phyloP scores from a whole-genome alignment of 1,284 basidiomycete genomes.

The Cronartium quercuum region DNA sequence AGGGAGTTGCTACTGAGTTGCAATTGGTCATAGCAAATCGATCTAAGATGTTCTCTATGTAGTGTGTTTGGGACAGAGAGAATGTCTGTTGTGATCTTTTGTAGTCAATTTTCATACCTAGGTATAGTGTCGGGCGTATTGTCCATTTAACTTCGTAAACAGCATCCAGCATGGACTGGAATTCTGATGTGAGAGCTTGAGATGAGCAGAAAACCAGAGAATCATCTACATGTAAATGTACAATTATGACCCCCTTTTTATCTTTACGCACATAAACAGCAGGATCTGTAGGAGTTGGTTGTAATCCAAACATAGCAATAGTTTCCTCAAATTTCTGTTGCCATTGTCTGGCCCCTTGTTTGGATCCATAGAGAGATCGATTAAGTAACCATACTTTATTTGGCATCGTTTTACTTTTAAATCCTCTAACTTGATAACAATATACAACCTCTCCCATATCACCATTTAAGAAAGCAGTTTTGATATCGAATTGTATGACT shows the following conservation, averaged over 20 bases:
- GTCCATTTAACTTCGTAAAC: not conserved
- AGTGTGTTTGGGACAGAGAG: constrained; percentile 6
- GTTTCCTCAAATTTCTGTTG: not conserved
- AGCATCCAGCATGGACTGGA: not conserved
- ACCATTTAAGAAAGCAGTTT: no score
- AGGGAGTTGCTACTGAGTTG: not conserved
- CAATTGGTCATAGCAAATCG: constrained; percentile 1
- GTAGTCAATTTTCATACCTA: constrained; percentile 5
- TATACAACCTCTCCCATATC: not conserved
- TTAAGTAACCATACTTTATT: not conserved
- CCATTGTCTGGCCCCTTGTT: not conserved
- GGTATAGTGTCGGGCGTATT: no score
- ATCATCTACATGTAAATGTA: not conserved
- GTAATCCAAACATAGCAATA: not conserved
- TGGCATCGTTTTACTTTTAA: not conserved
- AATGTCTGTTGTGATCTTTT: not conserved
- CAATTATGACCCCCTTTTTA: not conserved
- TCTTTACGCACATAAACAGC: not conserved
- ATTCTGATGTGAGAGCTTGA: no score
- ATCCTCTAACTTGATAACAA: no score
- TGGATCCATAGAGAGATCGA: no score
- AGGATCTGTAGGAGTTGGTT: not conserved
- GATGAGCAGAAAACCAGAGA: not conserved
- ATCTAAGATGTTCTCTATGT: not conserved
- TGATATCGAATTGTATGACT: not conserved